A percentile compares a stretch with the other conserved stretches of the same genome.
These are phyloP conservation scores for Pseudonitzschia pungens DNA, from an alignment of 108 stramenopile species.

Conservation along the genomic window DNA sequence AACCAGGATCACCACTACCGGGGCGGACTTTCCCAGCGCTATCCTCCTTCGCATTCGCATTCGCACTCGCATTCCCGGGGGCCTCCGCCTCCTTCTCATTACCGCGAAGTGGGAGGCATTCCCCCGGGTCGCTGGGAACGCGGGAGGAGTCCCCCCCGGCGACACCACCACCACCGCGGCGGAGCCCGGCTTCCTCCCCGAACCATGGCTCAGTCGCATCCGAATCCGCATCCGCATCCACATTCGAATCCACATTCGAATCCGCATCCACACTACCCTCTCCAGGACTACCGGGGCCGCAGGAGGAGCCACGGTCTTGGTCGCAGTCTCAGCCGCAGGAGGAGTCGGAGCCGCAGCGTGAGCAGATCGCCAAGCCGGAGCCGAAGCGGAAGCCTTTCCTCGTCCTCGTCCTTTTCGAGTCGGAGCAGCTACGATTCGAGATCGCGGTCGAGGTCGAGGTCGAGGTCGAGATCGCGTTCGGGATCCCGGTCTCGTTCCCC, in stretches of 20 bases:
- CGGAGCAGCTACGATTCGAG: not conserved
- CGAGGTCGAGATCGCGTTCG: conserved; percentile 1
- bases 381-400: not conserved
- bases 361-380: not conserved
- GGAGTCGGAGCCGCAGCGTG: conserved; percentile 12
- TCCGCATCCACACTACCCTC: not conserved
- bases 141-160: conserved; percentile 19
- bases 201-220: no score
- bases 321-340: conserved; percentile 16
- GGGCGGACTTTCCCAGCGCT: no score
- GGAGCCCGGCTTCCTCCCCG: not conserved
- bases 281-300: not conserved
- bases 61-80: not conserved
- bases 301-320: conserved; percentile 10
- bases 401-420: not conserved
- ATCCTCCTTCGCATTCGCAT: no score
- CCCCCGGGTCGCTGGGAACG: conserved; percentile 21
- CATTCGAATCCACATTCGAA: not conserved
- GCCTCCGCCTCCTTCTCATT: conserved; percentile 20
- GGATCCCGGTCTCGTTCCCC: not conserved
- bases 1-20: not conserved
- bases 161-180: not conserved
- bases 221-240: no score
- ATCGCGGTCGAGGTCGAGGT: conserved; percentile 9
- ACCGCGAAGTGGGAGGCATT: not conserved